Evolutionary conservation across 495 filamentous ascomycete species (phyloP).

Genomic region (Glonium stellatum): DNA sequence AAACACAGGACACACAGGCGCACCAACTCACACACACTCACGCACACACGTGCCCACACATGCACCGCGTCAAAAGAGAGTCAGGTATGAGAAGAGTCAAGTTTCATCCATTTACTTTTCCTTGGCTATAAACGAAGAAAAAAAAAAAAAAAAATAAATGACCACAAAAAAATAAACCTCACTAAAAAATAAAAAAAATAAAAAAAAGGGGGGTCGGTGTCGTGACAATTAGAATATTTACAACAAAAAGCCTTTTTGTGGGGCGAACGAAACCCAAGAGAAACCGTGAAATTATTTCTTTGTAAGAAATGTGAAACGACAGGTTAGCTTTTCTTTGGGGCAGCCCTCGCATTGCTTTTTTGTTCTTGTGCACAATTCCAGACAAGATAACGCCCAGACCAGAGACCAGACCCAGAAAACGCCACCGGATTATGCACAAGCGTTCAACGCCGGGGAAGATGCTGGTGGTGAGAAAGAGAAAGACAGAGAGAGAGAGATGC

Average conservation of each 20-base stretch:
- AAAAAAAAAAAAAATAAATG: conserved; percentile 1
- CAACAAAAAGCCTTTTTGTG: background rate
- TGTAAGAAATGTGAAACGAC: conserved; percentile 1
- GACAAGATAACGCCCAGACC: conserved; percentile 20
- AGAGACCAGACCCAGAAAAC: conserved; percentile 13
- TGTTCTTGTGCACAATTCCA: conserved; percentile 21
- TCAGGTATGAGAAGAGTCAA: too few relatives aligned
- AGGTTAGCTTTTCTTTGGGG: conserved; percentile 13
- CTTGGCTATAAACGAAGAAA: background rate
- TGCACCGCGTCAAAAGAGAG: too few relatives aligned
- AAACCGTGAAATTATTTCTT: background rate
- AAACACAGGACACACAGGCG: too few relatives aligned
- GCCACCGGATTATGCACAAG: conserved; percentile 26
- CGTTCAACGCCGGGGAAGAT: conserved; percentile 26
- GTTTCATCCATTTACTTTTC: too few relatives aligned
- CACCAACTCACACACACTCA: too few relatives aligned
- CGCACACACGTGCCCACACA: too few relatives aligned
- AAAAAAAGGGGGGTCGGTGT: background rate
- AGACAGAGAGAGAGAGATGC: too few relatives aligned
- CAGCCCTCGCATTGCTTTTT: background rate
- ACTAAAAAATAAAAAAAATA: conserved; percentile 3
- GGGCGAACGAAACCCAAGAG: background rate
- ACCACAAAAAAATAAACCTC: conserved; percentile 7
- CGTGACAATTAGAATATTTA: background rate
- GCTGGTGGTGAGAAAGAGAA: conserved; percentile 7